A percentile compares a stretch with the other conserved stretches of the same genome.
These are phyloP conservation scores for Agarophyton chilense DNA, from an alignment of 23 red algal species.

Conservation along the genomic window DNA sequence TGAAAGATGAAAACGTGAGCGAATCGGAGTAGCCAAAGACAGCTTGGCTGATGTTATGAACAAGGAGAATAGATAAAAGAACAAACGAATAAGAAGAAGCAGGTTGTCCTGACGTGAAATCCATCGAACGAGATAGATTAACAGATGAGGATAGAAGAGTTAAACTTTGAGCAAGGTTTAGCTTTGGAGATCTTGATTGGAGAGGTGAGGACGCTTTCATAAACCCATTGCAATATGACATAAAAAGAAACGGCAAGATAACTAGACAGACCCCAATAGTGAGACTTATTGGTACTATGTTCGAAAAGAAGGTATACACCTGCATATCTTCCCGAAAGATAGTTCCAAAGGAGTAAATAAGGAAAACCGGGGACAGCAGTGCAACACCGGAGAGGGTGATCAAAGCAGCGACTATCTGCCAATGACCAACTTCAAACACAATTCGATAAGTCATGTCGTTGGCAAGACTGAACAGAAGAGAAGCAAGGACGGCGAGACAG, in stretches of 20 bases:
- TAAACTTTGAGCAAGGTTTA: slow-evolving; percentile 8
- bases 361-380: background rate
- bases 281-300: background rate
- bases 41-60: slow-evolving; percentile 17
- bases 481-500: background rate
- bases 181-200: slow-evolving; percentile 4
- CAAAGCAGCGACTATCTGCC: background rate
- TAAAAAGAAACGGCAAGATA: background rate
- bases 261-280: slow-evolving; percentile 14
- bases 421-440: slow-evolving; percentile 16
- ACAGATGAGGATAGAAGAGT: background rate
- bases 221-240: background rate
- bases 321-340: background rate
- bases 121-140: background rate
- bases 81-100: slow-evolving; percentile 14
- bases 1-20: slow-evolving; percentile 18
- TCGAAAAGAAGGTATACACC: background rate
- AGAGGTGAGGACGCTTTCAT: background rate
- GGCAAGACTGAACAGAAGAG: background rate
- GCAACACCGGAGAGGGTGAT: background rate
- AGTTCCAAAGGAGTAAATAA: background rate
- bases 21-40: slow-evolving; percentile 10
- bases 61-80: background rate
- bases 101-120: background rate
- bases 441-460: slow-evolving; percentile 34